A percentile compares a stretch with the other conserved stretches of the same genome.
Conservation (phyloP, 2,329 filamentous ascomycete species). For the Xylariaceae sp. region DNA sequence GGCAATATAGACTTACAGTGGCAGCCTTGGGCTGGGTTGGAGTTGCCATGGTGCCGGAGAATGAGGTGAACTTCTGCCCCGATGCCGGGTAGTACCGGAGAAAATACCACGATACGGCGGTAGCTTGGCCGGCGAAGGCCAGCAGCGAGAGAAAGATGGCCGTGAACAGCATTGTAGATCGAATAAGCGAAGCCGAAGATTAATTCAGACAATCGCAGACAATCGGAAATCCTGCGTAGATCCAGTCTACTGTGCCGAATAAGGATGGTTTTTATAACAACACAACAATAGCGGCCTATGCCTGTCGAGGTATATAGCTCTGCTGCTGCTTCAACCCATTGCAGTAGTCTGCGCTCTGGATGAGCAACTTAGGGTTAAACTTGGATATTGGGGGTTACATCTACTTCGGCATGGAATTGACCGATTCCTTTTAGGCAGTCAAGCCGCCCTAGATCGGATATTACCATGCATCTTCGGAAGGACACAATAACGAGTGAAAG, state of each 20-base stretch:
- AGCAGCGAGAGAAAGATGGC: constrained; percentile 34
- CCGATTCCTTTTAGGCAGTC: constrained; percentile 27
- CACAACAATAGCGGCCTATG: background rate
- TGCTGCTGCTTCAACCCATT: background rate
- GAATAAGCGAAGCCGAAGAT: background rate
- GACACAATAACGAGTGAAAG: background rate
- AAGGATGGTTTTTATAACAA: constrained; percentile 6
- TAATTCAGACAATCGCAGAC: background rate
- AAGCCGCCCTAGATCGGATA: background rate
- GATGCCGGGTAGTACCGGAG: constrained; percentile 44
- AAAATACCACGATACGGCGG: constrained; percentile 44
- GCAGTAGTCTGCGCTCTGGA: background rate
- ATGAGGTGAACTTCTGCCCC: constrained; percentile 44
- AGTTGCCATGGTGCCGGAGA: constrained; percentile 42
- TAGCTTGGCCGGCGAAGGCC: constrained; percentile 37
- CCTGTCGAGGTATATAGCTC: background rate
- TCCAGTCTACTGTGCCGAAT: background rate
- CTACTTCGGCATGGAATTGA: constrained; percentile 6
- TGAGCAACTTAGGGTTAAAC: background rate
- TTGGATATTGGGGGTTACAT: background rate
- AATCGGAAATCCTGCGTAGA: background rate
- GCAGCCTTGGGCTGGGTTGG: constrained; percentile 42
- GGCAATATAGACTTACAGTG: constrained; percentile 19
- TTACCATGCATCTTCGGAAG: background rate
- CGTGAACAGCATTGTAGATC: constrained; percentile 24